Evolutionary conservation across 257 asterid species (phyloP).

Genomic region (Jaltomata sinuosa): DNA sequence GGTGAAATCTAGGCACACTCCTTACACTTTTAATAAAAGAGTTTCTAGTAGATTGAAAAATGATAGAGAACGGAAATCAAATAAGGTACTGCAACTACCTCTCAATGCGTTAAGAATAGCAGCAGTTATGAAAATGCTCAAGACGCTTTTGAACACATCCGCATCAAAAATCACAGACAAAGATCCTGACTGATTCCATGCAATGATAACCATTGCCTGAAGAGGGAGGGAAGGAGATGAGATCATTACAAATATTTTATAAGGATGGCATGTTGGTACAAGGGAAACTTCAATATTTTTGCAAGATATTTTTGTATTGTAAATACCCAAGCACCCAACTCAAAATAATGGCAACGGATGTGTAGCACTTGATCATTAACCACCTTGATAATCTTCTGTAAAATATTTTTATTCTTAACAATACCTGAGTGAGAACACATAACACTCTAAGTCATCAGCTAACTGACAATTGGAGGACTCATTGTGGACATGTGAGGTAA

Average conservation of each 20-base stretch:
- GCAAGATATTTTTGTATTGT: background rate
- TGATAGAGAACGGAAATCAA: background rate
- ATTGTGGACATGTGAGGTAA: background rate
- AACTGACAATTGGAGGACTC: background rate
- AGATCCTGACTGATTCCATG: slow-evolving; percentile 75
- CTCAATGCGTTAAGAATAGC: slow-evolving; percentile 72
- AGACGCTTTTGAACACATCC: slow-evolving; percentile 53
- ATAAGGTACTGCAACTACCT: slow-evolving; percentile 37
- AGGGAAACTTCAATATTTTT: background rate
- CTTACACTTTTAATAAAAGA: background rate
- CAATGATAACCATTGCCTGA: slow-evolving; percentile 93
- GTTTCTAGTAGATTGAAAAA: background rate
- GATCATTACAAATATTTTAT: background rate
- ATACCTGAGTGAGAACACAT: background rate
- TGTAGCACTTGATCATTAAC: background rate
- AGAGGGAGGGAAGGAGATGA: background rate
- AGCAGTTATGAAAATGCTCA: slow-evolving; percentile 95
- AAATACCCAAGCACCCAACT: background rate
- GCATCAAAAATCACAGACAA: slow-evolving; percentile 50
- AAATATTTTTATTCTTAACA: background rate
- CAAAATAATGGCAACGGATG: background rate
- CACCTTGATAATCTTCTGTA: background rate
- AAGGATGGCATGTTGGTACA: background rate
- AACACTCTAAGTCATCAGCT: background rate
- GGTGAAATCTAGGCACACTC: background rate